Conservation (phyloP, 139 green algal species). For the Desmodesmus armatus region DNA sequence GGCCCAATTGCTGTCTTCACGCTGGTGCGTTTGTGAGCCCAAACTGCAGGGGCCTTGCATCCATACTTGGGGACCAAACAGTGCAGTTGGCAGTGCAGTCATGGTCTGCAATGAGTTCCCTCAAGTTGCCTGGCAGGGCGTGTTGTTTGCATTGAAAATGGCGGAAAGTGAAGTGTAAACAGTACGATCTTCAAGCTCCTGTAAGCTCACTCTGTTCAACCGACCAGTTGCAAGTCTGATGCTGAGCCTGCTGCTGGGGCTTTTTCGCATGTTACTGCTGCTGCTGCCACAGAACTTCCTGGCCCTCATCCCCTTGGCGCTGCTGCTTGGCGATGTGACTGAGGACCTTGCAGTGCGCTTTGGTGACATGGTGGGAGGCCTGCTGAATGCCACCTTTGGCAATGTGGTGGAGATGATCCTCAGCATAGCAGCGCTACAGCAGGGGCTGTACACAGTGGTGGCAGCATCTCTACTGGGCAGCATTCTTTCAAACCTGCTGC, state of each 20-base stretch:
- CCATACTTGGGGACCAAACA: no score
- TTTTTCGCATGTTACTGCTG: no score
- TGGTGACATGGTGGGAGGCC: conserved; percentile 75
- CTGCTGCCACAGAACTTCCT: conserved; percentile 78
- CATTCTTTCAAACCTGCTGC: conserved; percentile 91
- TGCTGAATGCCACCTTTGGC: conserved; percentile 92
- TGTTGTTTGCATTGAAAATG: no score
- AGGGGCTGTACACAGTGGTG: conserved; percentile 85
- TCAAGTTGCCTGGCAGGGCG: no score
- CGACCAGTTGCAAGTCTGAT: background rate
- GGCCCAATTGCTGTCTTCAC: conserved; percentile 61
- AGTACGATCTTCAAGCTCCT: conserved; percentile 4
- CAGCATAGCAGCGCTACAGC: conserved; percentile 78
- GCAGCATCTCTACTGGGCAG: conserved; percentile 85
- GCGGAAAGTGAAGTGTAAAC: no score
- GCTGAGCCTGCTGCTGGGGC: no score
- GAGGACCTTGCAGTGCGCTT: conserved; percentile 89
- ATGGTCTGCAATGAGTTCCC: no score
- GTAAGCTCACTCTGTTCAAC: background rate
- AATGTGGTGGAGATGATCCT: conserved; percentile 97
- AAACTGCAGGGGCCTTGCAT: no score
- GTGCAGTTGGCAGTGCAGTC: no score
- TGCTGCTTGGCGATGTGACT: conserved; percentile 91
- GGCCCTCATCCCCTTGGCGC: conserved; percentile 83
- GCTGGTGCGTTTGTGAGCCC: no score